These are phyloP conservation scores for Cercophora newfieldiana DNA, from an alignment of 495 filamentous ascomycete species.

Conservation along the genomic window DNA sequence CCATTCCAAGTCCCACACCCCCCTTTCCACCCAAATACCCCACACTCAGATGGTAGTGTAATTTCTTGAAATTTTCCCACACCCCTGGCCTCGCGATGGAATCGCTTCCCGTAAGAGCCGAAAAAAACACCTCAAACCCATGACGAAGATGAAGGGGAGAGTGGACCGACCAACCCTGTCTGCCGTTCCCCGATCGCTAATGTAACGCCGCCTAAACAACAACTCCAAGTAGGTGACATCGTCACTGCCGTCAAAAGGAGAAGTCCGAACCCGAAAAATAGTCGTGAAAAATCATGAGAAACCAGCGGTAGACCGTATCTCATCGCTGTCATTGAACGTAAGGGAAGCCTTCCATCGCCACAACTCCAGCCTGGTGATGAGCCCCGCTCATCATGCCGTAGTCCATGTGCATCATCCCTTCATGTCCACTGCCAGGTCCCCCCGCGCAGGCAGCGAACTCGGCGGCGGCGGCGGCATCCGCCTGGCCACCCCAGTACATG, in stretches of 20 bases:
- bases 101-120: conserved; percentile 12
- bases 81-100: conserved; percentile 7
- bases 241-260: not conserved
- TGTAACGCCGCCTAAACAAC: not conserved
- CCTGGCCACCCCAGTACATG: conserved; percentile 48
- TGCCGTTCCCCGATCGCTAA: not conserved
- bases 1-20: not conserved
- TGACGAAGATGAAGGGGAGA: not conserved
- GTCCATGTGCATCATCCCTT: conserved; percentile 32
- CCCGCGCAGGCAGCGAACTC: conserved; percentile 29
- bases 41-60: not conserved
- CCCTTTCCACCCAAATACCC: not conserved
- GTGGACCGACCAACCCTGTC: not conserved
- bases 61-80: conserved; percentile 8
- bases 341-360: conserved; percentile 25
- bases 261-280: not conserved
- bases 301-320: not conserved
- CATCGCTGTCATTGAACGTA: conserved; percentile 23
- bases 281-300: not conserved
- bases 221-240: not conserved
- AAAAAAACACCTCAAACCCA: not conserved
- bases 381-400: conserved; percentile 29
- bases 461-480: conserved; percentile 28
- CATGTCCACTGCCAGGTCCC: conserved; percentile 18
- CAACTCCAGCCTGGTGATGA: conserved; percentile 19